Conservation (phyloP, 768 basidiomycete genomes). For the Kondoa subrosea region DNA sequence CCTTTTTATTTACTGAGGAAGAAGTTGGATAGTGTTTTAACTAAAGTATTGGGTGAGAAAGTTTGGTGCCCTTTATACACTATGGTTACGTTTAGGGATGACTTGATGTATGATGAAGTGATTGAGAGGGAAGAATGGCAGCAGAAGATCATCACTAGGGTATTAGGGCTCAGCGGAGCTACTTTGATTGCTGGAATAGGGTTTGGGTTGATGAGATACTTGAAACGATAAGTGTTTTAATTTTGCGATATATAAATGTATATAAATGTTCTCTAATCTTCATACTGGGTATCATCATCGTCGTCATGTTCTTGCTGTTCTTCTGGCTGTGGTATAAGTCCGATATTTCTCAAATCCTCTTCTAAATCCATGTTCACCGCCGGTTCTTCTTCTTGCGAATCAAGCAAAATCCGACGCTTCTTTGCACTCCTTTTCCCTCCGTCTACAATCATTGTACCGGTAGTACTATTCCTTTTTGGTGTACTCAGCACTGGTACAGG, state of each 20-base stretch:
- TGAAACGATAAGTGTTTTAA: neutral
- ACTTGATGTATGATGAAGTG: constrained; percentile 75
- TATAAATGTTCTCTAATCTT: neutral
- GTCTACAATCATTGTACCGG: too few species aligned
- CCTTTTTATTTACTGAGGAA: constrained; percentile 34
- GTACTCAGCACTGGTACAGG: too few species aligned
- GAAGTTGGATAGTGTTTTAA: constrained; percentile 56
- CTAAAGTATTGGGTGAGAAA: constrained; percentile 58
- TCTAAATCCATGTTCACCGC: neutral
- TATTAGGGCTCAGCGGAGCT: neutral
- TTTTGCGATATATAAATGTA: too few species aligned
- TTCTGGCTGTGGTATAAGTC: neutral
- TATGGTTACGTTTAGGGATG: constrained; percentile 94
- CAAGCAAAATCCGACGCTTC: neutral
- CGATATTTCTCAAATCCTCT: neutral
- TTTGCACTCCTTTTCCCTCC: neutral
- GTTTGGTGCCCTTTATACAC: constrained; percentile 81
- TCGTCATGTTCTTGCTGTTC: neutral
- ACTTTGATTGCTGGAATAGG: neutral
- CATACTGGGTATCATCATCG: neutral
- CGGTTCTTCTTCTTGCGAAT: neutral
- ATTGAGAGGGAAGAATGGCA: constrained; percentile 55
- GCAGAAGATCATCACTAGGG: neutral
- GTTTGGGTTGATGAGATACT: neutral
- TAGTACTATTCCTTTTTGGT: too few species aligned